Evolutionary conservation across 2,329 filamentous ascomycete species (phyloP), one percentile per base, ranked within the genome.

Genomic region (Trematosphaeria pertusa): DNA sequence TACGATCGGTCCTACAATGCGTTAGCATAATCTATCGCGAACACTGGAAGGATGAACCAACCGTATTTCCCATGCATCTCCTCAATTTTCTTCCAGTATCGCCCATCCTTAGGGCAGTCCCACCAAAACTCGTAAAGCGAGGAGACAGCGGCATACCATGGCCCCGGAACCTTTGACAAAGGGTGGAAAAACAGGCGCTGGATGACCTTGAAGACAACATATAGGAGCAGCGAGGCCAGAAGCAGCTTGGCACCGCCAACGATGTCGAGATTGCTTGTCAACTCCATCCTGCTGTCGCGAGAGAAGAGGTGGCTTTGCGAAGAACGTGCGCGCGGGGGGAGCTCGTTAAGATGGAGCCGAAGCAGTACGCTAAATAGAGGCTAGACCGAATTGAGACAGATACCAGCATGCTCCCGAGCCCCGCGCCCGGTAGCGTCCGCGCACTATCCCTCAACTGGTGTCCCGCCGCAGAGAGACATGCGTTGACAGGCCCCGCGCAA

Each of bases 21-120:
- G 22, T 36, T 34, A n/a, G n/a, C 10, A 38, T 8, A 14, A 12
- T 5, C 17, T 14, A n/a, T 5, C 4, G 10, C 17, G 18, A 32
- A 20, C 6, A 18, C 8, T 18, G 33, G 12, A 35, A n/a, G 8
- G 9, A 20, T 9, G 8, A 24, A 18, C 12, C 15, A 52, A 59
- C 52, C 54, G 37, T 65, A 65, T 52, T 56, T 53, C 32, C 54
- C 19, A 37, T 68, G 63, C 57, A 66, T 59, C 19, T 47, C 37
- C 14, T 48, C 37, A 19, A 54, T 48, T 18, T 52, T 45, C 17
- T 35, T 32, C 21, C 37, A 31, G 21, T 49, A 55, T 3, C 22
- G 20, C 5, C 45, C 52, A 8, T 15, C 14, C 40, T 52, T 41
- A 5, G 35, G 20, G 20, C 34, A 45, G 43, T 55, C 40, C 41